A percentile compares a stretch with the other conserved stretches of the same genome.
Evolutionary conservation across 495 filamentous ascomycete species (phyloP).

Genomic region (Neurospora sp.): DNA sequence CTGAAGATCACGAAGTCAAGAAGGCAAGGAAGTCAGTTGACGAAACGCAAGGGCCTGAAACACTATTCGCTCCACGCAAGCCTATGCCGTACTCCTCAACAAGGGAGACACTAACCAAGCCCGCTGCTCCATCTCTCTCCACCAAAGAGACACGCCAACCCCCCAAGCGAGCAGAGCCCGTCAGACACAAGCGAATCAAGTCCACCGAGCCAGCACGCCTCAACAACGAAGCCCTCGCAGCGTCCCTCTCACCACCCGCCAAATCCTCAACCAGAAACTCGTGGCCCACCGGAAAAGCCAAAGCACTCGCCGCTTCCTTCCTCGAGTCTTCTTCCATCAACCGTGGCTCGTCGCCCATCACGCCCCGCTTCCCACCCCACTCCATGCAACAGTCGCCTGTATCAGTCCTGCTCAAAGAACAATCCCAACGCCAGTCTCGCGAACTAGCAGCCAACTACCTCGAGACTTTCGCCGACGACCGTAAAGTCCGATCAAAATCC

Average conservation of each 20-base stretch:
- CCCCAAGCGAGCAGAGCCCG: not conserved
- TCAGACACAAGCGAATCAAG: slow-evolving; percentile 1
- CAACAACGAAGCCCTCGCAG: not conserved
- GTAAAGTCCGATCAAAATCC: not conserved
- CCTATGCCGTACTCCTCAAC: not conserved
- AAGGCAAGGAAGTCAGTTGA: not conserved
- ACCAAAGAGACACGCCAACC: not conserved
- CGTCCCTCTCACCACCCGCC: not conserved
- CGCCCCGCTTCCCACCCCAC: not conserved
- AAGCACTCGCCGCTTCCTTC: not conserved
- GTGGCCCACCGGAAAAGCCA: not conserved
- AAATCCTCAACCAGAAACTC: not conserved
- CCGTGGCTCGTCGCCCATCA: not conserved
- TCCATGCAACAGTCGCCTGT: not conserved
- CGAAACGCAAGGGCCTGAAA: not conserved
- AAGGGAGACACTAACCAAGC: not conserved
- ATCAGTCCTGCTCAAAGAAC: not conserved
- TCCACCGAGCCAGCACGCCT: not conserved
- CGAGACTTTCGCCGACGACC: not conserved
- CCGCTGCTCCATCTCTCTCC: not conserved
- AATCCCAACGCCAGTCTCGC: not conserved
- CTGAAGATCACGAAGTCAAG: slow-evolving; percentile 9
- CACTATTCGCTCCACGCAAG: not conserved
- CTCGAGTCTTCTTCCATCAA: not conserved
- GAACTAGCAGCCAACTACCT: not conserved